Evolutionary conservation across 495 filamentous ascomycete species (phyloP), one percentile per base, ranked within the genome.

Genomic region (Amniculicola lignicola): DNA sequence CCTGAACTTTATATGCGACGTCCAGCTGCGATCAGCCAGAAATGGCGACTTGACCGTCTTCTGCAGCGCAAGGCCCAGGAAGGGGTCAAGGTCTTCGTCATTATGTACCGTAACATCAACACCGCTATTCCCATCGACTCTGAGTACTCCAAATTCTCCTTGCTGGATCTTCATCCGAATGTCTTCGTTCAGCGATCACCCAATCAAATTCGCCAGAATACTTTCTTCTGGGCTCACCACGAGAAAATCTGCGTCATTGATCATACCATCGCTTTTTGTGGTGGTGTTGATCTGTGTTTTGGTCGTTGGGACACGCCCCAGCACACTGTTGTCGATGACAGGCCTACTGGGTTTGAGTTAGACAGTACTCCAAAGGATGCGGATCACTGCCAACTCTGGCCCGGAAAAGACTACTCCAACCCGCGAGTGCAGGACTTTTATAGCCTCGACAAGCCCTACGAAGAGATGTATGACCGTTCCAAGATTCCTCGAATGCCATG

Each of bases 201-300:
- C 1, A 96, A 99, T 61, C 93, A 99, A 68, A 90, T 96, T 69
- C 85, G 93, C 53, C 95, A 99, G 73, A 95, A 95, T 56, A 95
- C 94, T n/a, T 99, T 99, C 73, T 99, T 97, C 75, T 99, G 93
- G 80, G 93, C 93, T 21, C 93, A 99, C 67, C 93, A 99, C 68
- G 93, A 99, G 69, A 99, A 99, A 67, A 79, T 99, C 10, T 89
- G 89, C 61, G 83, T 99, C 40, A 87, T 99, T 24, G 93, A 99
- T 67, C 92, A 99, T 67, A 93, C 90, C 31, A 79, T 99, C 41
- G 93, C 93, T 24, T 99, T 99, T 64, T 83, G 96, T 38, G 93
- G 93, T 45, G 93, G 93, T 12, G 90, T 99, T 53, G 93, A 99
- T 77, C 77, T 99, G 15, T 99, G 93, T 71, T 97, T 97, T 68